Base-by-base conservation (phyloP, 2,329 filamentous ascomycete genomes). In the Hypoxylon sp. region DNA sequence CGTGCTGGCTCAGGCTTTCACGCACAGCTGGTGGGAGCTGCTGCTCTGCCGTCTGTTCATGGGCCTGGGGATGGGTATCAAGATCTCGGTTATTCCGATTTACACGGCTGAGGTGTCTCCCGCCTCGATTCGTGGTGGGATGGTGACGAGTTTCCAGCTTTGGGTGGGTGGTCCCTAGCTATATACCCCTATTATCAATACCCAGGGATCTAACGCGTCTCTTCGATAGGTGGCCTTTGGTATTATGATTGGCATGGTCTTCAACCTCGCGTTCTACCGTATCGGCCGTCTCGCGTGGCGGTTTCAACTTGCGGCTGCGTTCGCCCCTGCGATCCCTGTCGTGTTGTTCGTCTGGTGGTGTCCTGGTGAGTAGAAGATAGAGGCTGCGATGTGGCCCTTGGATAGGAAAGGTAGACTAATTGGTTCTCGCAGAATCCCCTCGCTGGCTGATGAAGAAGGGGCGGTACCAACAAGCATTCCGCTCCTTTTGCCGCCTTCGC, bases 381-480 rank as follows among this genome's bases (percentile, higher is more conserved):
- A 20, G n/a, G 33, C 20, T 30, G 22, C 20, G 40, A 30, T 42
- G 9, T 40, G 14, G 1, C 44, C 42, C 30, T 32, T 20, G 16
- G 12, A 30, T 49, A 49, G 22, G n/a, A 49, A 57, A 57, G 30
- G 32, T 16, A 22, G 42, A 40, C 54, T 57, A 45, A 57, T 16
- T 20, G 22, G 30, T 49, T 16, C 14, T 38, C 22, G 40, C 42
- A 57, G 54, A 57, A 42, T 57, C 54, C 20, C 54, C 54, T 40
- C 54, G 54, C n/a, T 57, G 54, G 54, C 44, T 57, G 44, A 57
- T 57, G 54, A 57, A 57, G 44, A 57, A 57, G 42, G 54, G 54
- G n/a, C 54, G 54, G 32, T 57, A 57, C 54, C 54, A 49, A 49
- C 11, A 57, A 40, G 54, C 54, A 30, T 57, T 57, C 44, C 44